These are phyloP conservation scores for Yarrowia osloensis DNA, from an alignment of 805 yeast genomes.

Conservation along the genomic window DNA sequence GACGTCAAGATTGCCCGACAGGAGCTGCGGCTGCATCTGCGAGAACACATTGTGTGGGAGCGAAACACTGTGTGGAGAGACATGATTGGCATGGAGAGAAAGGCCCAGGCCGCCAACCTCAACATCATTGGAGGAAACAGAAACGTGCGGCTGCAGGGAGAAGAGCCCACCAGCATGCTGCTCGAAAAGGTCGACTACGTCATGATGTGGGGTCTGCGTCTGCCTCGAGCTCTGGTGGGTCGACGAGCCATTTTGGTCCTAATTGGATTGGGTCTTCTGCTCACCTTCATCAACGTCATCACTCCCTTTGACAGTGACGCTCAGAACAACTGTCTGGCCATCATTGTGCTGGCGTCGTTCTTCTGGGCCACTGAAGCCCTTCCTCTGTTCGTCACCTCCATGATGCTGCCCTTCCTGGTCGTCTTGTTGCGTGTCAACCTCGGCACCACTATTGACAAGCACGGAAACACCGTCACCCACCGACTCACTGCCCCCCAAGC, in stretches of 20 bases:
- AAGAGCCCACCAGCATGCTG: constrained; percentile 29
- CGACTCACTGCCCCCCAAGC: constrained; percentile 65
- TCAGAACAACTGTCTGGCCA: constrained; percentile 81
- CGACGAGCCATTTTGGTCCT: constrained; percentile 49
- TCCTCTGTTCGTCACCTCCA: constrained; percentile 87
- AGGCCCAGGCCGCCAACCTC: constrained; percentile 66
- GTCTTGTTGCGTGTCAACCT: constrained; percentile 70
- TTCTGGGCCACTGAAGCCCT: constrained; percentile 96
- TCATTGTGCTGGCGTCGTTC: constrained; percentile 76
- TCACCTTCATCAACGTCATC: constrained; percentile 44
- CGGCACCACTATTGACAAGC: constrained; percentile 49
- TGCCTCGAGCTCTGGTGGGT: constrained; percentile 46
- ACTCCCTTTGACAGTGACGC: constrained; percentile 35
- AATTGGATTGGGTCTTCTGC: constrained; percentile 54
- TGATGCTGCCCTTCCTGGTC: constrained; percentile 77
- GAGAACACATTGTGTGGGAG: constrained; percentile 97
- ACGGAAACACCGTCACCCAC: constrained; percentile 40
- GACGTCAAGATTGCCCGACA: constrained; percentile 51
- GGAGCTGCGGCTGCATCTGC: constrained; percentile 54
- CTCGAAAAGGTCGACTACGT: neutral
- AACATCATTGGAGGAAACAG: constrained; percentile 35
- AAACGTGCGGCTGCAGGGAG: constrained; percentile 40
- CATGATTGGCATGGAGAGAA: constrained; percentile 86
- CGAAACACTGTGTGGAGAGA: constrained; percentile 98
- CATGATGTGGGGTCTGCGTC: constrained; percentile 34